Conservation (phyloP, 257 asterid genomes). For the Solanum pennellii region DNA sequence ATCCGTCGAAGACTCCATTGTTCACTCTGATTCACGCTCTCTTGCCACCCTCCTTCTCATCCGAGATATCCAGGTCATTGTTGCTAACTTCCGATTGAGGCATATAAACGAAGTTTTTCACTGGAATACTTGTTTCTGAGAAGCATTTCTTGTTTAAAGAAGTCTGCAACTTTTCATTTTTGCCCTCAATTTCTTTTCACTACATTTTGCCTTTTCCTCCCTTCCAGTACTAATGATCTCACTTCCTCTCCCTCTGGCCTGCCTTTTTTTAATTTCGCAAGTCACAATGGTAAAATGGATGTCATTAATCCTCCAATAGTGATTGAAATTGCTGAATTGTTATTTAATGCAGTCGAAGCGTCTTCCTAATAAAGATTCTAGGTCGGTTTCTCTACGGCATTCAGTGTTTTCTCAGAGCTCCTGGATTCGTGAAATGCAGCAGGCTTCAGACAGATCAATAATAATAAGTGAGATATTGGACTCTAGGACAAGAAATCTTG, state of each 20-base stretch:
- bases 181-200: not conserved
- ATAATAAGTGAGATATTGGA: constrained; percentile 94
- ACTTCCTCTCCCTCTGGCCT: not conserved
- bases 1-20: constrained; percentile 88
- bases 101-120: not conserved
- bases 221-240: not conserved
- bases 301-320: not conserved
- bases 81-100: not conserved
- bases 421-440: constrained; percentile 96
- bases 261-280: not conserved
- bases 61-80: constrained; percentile 83
- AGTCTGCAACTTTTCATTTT: not conserved
- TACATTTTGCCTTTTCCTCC: not conserved
- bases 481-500: constrained; percentile 93
- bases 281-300: not conserved
- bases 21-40: constrained; percentile 92
- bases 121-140: not conserved
- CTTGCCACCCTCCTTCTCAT: constrained; percentile 97
- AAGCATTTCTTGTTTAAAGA: not conserved
- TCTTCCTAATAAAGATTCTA: constrained; percentile 60
- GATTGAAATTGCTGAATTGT: constrained; percentile 3
- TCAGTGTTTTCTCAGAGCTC: constrained; percentile 88
- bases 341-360: constrained; percentile 74
- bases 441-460: constrained; percentile 90
- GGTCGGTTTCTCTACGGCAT: constrained; percentile 49